Base-by-base conservation (phyloP, 1,139 yeast genomes). In the Candida albicans region DNA sequence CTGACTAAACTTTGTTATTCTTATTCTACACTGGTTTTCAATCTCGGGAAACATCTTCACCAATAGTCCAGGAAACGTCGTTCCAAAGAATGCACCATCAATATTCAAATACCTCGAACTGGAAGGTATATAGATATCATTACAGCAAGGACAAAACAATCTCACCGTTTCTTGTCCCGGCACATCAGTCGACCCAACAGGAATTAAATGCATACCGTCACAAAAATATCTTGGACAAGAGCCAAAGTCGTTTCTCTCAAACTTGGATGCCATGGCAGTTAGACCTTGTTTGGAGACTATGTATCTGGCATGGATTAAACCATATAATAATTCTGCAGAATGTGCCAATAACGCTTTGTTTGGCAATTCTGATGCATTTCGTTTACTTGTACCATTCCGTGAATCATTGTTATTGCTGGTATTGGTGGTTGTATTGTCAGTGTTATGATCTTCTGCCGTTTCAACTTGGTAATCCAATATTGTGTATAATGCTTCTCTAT, bases 71-170 rank as follows among this genome's bases (percentile, higher is more conserved):
- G 96, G 95, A 67, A 93, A 93, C 27, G 96, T 84, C 1, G 98
- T 89, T 7, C 99, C 99, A 68, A 95, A 93, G 58, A 85, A 93
- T 0, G 98, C 96, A 4, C 99, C 99, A 63, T 93, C 99, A 40
- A 93, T 81, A 58, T 87, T 87, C 50, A 87, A 70, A 64, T 87
- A 91, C 50, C 96, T 75, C 15, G 95, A 83, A 48, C 90, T 84
- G 48, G 85, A 82, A 1, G 98, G 98, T 45, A 89, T 68, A 64
- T 93, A 93, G 36, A 91, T 75, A 59, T 93, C 99, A 60, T 85
- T 82, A 66, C 99, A 93, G 60, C 95, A 84, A 1, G 99, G 98
- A 67, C 99, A 93, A 63, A 83, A 93, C 43, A 95, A 75, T 54
- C 97, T 70, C 33, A 95, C 96, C 0, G 96, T 88, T 62, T 90